Evolutionary conservation across 306 rosid genomes (phyloP), one percentile per base, ranked within the genome.

Genomic region (Quercus glauca): DNA sequence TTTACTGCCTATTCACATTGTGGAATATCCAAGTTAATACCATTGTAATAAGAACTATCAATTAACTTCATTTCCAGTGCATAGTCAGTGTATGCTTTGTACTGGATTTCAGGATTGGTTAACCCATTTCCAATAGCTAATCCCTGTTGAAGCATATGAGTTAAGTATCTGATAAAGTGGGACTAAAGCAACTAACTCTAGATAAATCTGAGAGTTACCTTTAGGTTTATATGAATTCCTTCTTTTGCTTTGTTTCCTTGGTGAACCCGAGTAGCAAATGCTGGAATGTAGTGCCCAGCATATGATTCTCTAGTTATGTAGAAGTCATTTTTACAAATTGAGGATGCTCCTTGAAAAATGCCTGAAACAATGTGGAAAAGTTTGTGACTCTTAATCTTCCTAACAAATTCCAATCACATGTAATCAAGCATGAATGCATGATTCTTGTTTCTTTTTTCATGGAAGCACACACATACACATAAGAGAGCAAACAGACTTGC

Each of bases 201-300:
- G 59, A 41, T 37, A 57, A 75, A 3, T 53, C 20, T 79, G 73
- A 60, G 52, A 63, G 17, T 67, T 69, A 81, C 96, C 94, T 93
- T 91, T 6, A 96, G 87, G 85, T 96, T 96, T 26, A 96, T 88
- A 61, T 84, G 90, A 78, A 82, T 79, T 69, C 99, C 98, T 83
- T 93, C 84, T 73, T 90, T 90, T 35, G 87, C 94, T 82, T 87
- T 93, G 87, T 95, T 95, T 87, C 94, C 98, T 78, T 85, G 83
- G 75, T 93, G 91, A 85, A 95, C 89, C 65, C 98, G 88, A 26
- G 93, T 75, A 56, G 97, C 99, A 75, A 95, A 79, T 56, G 99
- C 96, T n/a, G 99, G 99, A 87, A 93, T 85, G 83, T 93, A 95
- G 84, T 95, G 99, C 61, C 99, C 98, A 3, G 97, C 96, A 6